Evolutionary conservation across 495 filamentous ascomycete species (phyloP).

Genomic region (Talaromyces wortmannii): DNA sequence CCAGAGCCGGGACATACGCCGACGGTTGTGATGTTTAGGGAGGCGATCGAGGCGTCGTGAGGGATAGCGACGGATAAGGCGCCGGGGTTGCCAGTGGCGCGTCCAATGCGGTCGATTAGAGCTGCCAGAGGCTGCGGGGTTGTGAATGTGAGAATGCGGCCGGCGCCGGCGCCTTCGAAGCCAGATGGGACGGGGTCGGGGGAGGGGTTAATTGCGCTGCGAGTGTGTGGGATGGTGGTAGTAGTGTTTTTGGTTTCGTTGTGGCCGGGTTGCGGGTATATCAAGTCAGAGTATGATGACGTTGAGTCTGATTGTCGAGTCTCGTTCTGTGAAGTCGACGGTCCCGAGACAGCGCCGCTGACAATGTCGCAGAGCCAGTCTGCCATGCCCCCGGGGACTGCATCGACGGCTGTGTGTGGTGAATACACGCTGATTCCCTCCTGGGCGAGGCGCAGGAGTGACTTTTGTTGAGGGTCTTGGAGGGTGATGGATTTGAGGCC

Average conservation of each 20-base stretch:
- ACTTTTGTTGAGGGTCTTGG: slow-evolving; percentile 76
- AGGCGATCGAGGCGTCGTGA: slow-evolving; percentile 42
- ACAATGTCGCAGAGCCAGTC: slow-evolving; percentile 94
- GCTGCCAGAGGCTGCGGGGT: slow-evolving; percentile 49
- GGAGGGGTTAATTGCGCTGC: slow-evolving; percentile 45
- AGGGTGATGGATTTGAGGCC: slow-evolving; percentile 83
- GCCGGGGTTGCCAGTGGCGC: slow-evolving; percentile 53
- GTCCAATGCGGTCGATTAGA: slow-evolving; percentile 56
- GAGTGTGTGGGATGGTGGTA: slow-evolving; percentile 35
- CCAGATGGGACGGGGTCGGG: slow-evolving; percentile 37
- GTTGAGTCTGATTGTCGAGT: not conserved
- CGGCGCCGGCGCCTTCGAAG: slow-evolving; percentile 68
- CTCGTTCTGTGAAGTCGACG: not conserved
- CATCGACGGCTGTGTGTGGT: slow-evolving; percentile 91
- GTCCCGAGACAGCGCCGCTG: slow-evolving; percentile 38
- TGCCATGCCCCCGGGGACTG: slow-evolving; percentile 76
- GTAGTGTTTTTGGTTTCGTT: not conserved
- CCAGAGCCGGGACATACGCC: slow-evolving; percentile 84
- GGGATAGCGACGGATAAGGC: slow-evolving; percentile 66
- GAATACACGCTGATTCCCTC: slow-evolving; percentile 93
- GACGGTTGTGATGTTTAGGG: slow-evolving; percentile 50
- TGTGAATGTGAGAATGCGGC: slow-evolving; percentile 61
- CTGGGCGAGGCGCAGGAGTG: slow-evolving; percentile 73
- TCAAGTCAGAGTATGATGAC: slow-evolving; percentile 31
- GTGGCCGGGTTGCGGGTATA: slow-evolving; percentile 25